A percentile compares a stretch with the other conserved stretches of the same genome.
Evolutionary conservation across 345 rosid species (phyloP).

Genomic region (Populus euphratica): DNA sequence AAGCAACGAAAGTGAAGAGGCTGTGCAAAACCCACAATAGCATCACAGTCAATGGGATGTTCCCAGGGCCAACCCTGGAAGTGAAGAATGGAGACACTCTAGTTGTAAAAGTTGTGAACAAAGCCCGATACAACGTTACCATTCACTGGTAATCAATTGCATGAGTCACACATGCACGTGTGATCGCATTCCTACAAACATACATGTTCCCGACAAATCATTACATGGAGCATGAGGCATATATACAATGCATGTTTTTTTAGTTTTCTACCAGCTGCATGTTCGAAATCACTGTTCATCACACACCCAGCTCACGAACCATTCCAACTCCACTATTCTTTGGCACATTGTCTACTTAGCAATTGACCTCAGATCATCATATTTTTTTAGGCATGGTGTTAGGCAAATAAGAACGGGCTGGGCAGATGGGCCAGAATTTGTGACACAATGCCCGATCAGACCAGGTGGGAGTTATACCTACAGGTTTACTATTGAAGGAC

Average conservation of each 20-base stretch:
- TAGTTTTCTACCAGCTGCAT: background rate
- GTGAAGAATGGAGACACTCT: conserved; percentile 68
- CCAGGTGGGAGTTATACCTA: conserved; percentile 82
- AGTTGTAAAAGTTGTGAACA: conserved; percentile 59
- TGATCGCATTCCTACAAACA: background rate
- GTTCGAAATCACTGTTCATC: background rate
- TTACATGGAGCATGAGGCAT: background rate
- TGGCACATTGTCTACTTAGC: too few relatives aligned
- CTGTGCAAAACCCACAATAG: conserved; percentile 72
- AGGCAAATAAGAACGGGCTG: conserved; percentile 82
- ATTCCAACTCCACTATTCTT: too few relatives aligned
- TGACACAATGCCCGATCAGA: conserved; percentile 91
- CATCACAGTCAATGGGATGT: conserved; percentile 89
- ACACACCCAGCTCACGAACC: too few relatives aligned
- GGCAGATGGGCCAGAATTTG: conserved; percentile 95
- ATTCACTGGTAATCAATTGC: conserved; percentile 65
- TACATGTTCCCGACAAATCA: background rate
- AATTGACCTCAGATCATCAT: too few relatives aligned
- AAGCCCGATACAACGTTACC: conserved; percentile 66
- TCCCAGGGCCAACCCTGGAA: conserved; percentile 91
- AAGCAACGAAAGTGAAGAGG: conserved; percentile 87
- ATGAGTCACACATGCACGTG: background rate
- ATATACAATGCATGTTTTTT: background rate
- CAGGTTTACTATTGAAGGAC: conserved; percentile 78
- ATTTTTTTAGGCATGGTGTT: conserved; percentile 66